phyloP scores from a whole-genome alignment of 2,329 filamentous ascomycete species.

The Trichoderma breve region DNA sequence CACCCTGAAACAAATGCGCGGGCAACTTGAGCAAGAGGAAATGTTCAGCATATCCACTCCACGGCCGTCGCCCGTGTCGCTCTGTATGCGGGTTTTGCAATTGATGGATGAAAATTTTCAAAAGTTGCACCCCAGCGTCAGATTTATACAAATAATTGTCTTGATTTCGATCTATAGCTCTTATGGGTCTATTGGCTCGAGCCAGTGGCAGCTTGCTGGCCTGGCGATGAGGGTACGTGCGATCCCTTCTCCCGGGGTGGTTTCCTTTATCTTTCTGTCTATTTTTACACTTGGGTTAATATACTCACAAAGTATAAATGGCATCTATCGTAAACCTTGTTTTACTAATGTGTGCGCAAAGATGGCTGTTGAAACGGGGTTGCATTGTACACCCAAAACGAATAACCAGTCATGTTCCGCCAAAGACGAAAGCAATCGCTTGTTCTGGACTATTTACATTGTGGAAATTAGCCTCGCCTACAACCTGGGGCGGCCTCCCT shows the following conservation, averaged over 20 bases:
- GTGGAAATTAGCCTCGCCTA: neutral
- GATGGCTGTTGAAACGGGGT: neutral
- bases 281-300: neutral
- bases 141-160: neutral
- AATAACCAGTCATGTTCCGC: neutral
- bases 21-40: neutral
- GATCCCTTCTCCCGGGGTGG: no score
- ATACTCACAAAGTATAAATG: neutral
- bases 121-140: neutral
- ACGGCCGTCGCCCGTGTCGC: neutral
- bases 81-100: neutral
- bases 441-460: neutral
- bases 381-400: neutral
- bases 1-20: neutral
- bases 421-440: neutral
- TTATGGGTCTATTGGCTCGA: neutral
- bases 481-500: neutral
- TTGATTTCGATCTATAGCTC: neutral
- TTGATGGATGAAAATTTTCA: neutral
- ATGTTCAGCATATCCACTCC: neutral
- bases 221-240: neutral
- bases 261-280: fast-evolving
- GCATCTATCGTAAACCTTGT: neutral
- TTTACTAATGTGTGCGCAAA: neutral
- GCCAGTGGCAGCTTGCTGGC: neutral